Base-by-base conservation (phyloP, 2,329 filamentous ascomycete species). In the Curvularia verruculosa region DNA sequence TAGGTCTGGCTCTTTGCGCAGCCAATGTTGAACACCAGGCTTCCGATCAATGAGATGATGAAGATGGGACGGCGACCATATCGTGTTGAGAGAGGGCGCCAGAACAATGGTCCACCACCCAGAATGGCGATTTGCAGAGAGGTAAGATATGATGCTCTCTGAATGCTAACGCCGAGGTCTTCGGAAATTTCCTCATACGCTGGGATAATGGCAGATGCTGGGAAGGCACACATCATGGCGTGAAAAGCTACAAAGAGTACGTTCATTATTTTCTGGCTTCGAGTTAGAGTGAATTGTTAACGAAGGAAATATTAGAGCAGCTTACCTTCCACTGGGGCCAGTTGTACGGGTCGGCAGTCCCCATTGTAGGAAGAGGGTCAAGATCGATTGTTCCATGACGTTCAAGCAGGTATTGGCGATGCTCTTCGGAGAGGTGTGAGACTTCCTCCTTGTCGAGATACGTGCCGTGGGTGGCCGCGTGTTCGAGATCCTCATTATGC, bases 181-280 rank as follows among this genome's bases (percentile, higher is more conserved):
- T 75, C 70, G 1, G 83, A 78, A 28, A 87, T 85, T 21, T 78
- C 75, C 44, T 80, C 78, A 64, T 82, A 87, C 3, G 83, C 84
- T 2, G 82, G 80, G 57, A 84, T 82, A 60, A 86, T 85, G 4
- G 79, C 73, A 0, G 83, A 78, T 0, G 84, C 82, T 1, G 78
- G 83, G 60, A 86, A 85, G 1, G 82, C 83, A 43, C 79, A 78
- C 81, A 86, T 86, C 71, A 81, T 81, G 26, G 83, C 82, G 54
- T 86, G 83, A 64, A 85, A 84, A 0, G 83, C 81, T 15, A 87
- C 83, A 9, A 86, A 78, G 10, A 79, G 54, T 0, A 87, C 72
- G 56, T 86, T 85, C 52, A 75, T 54, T 0, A 77, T 68, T 80
- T 85, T 86, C 82, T 84, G 26, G 2, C 12, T 40, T 21, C 13